phyloP scores from a whole-genome alignment of 495 filamentous ascomycete genomes.

The Parathielavia appendiculata region DNA sequence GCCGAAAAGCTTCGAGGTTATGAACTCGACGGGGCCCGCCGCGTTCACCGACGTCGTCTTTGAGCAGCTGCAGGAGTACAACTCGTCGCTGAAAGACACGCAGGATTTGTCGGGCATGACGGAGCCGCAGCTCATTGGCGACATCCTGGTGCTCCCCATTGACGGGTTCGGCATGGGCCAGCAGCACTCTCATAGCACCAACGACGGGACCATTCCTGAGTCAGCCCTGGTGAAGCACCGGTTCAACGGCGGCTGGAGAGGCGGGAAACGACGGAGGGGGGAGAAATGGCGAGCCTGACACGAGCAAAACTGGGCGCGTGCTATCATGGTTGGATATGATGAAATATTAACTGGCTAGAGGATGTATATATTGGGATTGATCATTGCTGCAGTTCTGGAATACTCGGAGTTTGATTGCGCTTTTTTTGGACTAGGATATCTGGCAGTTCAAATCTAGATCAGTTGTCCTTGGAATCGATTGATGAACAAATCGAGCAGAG shows the following conservation, averaged over 20 bases:
- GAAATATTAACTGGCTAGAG: too few relatives aligned
- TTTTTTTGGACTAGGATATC: too few relatives aligned
- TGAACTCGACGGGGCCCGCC: slow-evolving; percentile 30
- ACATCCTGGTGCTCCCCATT: slow-evolving; percentile 30
- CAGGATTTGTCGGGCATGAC: slow-evolving; percentile 24
- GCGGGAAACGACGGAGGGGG: neutral
- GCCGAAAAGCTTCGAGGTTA: slow-evolving; percentile 25
- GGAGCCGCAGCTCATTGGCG: slow-evolving; percentile 25
- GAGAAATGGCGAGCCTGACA: too few relatives aligned
- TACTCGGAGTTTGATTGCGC: too few relatives aligned
- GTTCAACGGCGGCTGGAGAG: slow-evolving; percentile 28
- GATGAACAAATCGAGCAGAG: too few relatives aligned
- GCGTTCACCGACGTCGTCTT: slow-evolving; percentile 30
- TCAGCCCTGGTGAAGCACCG: slow-evolving; percentile 27
- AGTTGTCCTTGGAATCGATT: too few relatives aligned
- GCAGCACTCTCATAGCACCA: slow-evolving; percentile 24
- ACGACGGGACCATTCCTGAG: slow-evolving; percentile 17
- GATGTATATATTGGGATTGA: too few relatives aligned
- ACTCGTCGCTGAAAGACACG: slow-evolving; percentile 12
- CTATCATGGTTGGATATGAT: too few relatives aligned
- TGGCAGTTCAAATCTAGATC: too few relatives aligned
- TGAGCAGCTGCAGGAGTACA: slow-evolving; percentile 20
- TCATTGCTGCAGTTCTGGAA: too few relatives aligned
- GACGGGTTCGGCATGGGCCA: slow-evolving; percentile 31
- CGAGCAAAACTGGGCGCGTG: too few relatives aligned